Percentiles rank a stretch among this genome's conserved stretches.
phyloP scores from a whole-genome alignment of 2,329 filamentous ascomycete species.

The Colletotrichum filicis region DNA sequence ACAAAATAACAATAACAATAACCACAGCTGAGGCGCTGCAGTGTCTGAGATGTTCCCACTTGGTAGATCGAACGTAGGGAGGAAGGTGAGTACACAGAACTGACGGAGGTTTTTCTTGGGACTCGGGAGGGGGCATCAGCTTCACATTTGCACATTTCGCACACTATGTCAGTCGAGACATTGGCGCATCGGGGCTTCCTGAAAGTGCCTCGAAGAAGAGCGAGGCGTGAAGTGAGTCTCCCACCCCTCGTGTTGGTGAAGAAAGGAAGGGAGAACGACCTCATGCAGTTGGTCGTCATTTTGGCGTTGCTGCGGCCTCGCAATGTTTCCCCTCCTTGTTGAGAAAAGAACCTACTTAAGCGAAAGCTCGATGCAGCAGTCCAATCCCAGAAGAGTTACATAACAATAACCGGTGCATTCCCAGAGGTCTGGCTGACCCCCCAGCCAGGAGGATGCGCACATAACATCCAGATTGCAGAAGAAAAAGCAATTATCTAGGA shows the following conservation, averaged over 20 bases:
- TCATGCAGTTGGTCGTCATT: conserved; percentile 20
- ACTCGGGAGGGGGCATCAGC: conserved; percentile 5
- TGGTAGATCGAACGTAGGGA: conserved; percentile 33
- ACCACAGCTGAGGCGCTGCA: conserved; percentile 7
- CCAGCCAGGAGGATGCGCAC: neutral
- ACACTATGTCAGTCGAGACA: conserved; percentile 19
- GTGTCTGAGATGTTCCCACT: conserved; percentile 27
- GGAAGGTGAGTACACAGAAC: conserved; percentile 19
- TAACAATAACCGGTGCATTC: conserved; percentile 12
- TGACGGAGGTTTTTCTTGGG: neutral
- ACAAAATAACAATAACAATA: conserved; percentile 6
- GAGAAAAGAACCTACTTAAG: conserved; percentile 31
- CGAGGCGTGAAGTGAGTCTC: neutral
- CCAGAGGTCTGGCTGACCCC: conserved; percentile 7
- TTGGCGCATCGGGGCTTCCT: conserved; percentile 13
- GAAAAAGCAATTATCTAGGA: conserved; percentile 29
- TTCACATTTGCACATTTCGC: neutral
- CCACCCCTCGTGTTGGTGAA: conserved; percentile 31
- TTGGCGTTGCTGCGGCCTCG: neutral
- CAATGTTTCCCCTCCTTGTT: conserved; percentile 25
- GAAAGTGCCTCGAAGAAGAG: conserved; percentile 2
- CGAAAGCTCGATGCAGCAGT: neutral
- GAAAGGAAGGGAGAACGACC: conserved; percentile 23
- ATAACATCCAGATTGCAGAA: conserved; percentile 15
- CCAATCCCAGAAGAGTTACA: conserved; percentile 1